phyloP scores from a whole-genome alignment of 2,329 filamentous ascomycete genomes.

The Trichoderma semiorbis region DNA sequence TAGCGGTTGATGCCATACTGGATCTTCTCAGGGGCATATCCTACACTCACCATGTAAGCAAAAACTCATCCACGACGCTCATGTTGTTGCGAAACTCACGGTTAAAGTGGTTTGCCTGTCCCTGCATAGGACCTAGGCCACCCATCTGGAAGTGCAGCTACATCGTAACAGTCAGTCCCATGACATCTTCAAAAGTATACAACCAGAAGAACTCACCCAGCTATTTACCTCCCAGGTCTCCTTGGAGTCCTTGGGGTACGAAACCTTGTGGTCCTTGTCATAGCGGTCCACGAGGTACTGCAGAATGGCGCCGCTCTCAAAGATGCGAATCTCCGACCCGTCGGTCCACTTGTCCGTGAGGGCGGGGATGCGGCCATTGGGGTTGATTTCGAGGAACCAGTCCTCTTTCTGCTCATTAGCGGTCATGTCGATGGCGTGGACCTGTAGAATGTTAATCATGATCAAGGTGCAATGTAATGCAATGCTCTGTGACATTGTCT shows the following conservation, averaged over 20 bases:
- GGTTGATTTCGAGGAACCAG: constrained; percentile 90
- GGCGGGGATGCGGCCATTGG: constrained; percentile 87
- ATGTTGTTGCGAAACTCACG: constrained; percentile 37
- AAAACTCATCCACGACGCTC: not conserved
- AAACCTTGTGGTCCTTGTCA: constrained; percentile 77
- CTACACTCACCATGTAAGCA: constrained; percentile 28
- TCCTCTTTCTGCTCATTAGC: constrained; percentile 78
- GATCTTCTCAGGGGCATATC: constrained; percentile 78
- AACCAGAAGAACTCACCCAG: constrained; percentile 52
- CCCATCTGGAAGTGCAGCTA: constrained; percentile 72
- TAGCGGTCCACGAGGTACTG: constrained; percentile 81
- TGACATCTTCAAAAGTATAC: not conserved
- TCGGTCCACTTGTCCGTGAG: constrained; percentile 75
- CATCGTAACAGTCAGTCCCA: too few relatives aligned
- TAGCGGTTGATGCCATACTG: constrained; percentile 81
- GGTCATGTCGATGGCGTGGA: constrained; percentile 63
- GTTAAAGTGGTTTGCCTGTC: constrained; percentile 77
- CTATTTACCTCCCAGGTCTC: constrained; percentile 78
- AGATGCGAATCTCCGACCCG: constrained; percentile 69
- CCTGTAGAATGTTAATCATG: constrained; percentile 27
- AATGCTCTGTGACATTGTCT: not conserved
- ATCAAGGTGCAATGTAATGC: not conserved
- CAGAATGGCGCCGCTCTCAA: constrained; percentile 80
- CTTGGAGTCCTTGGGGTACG: constrained; percentile 66
- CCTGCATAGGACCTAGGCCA: constrained; percentile 77